Evolutionary conservation across 2,329 filamentous ascomycete species (phyloP).

Genomic region (Cadophora sp.): DNA sequence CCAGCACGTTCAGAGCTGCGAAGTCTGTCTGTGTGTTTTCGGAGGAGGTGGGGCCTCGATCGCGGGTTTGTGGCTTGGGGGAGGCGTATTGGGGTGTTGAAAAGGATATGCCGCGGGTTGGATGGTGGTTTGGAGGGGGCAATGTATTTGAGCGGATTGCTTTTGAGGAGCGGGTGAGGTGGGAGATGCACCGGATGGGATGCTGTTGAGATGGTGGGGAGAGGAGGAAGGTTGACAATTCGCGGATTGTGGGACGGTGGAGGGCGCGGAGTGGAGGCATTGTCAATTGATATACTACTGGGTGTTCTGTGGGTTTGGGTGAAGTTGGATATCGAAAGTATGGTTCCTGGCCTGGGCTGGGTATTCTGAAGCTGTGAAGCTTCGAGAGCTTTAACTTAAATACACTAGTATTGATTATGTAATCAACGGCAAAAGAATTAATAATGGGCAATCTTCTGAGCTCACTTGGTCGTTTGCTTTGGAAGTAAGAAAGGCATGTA

Average conservation of each 20-base stretch:
- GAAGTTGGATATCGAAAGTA: background rate
- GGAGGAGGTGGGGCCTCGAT: slow-evolving; percentile 65
- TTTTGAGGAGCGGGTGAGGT: slow-evolving; percentile 13
- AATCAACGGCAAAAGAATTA: background rate
- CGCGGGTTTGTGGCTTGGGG: slow-evolving; percentile 50
- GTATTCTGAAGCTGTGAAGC: background rate
- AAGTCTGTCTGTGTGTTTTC: slow-evolving; percentile 76
- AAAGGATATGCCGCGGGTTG: slow-evolving; percentile 16
- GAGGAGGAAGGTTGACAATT: slow-evolving; percentile 38
- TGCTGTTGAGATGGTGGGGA: slow-evolving; percentile 25
- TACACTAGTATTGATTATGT: slow-evolving; percentile 3
- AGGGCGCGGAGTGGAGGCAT: slow-evolving; percentile 35
- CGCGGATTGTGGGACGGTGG: slow-evolving; percentile 39
- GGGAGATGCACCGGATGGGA: slow-evolving; percentile 23
- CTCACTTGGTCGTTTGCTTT: no score
- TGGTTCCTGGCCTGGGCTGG: background rate
- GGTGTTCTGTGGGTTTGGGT: background rate
- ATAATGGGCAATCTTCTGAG: no score
- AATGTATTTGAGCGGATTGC: background rate
- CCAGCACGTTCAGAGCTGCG: slow-evolving; percentile 77
- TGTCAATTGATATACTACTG: slow-evolving; percentile 18
- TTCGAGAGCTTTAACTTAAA: slow-evolving; percentile 1
- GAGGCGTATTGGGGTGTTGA: slow-evolving; percentile 22
- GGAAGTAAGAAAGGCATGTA: no score
- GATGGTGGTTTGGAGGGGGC: background rate